Evolutionary conservation across 2,329 filamentous ascomycete genomes (phyloP), one percentile per base, ranked within the genome.

Genomic region (Cladosporium sp.): DNA sequence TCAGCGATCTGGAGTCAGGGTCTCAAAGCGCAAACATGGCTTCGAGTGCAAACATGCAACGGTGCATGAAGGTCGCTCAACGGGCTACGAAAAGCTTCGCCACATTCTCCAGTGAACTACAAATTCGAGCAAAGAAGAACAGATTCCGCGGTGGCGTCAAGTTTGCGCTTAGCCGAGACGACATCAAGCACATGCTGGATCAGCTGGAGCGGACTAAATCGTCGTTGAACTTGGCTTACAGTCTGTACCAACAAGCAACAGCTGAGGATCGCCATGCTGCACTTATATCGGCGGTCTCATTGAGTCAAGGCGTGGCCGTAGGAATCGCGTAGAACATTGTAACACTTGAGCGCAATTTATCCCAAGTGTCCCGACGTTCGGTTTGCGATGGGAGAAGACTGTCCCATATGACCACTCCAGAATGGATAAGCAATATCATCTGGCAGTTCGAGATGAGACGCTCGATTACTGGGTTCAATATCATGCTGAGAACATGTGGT

Each of bases 201-300:
- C 35, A 29, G 16, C 56, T 59, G 56, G 56, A 59, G 23, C 56
- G 56, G 56, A 29, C 56, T 2, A 59, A 59, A 23, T 44, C 33
- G 11, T 44, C 37, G 14, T 37, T 59, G 4, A n/a, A 12, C 2
- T n/a, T 59, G 35, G 56, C 56, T 3, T 59, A 59, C 37, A 59
- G 23, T 11, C 35, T 44, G 14, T 59, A 29, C 21, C 56, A 44
- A 18, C 56, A 59, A 59, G 52, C 52, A 8, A 55, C 52, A 8
- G 52, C 52, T 12, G 52, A 55, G 52, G 52, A 55, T 21, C 52
- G 52, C 14, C 28, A 55, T 21, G n/a, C 16, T 31, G 28, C 18
- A 21, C 18, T 55, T 18, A 10, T 33, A 3, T 31, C 28, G 8
- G 52, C 52, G 16, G 26, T 33, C 10, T 55, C 29, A 18, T 21